These are phyloP conservation scores for Cochlearia excelsa DNA, from an alignment of 345 rosid genomes.

Conservation along the genomic window DNA sequence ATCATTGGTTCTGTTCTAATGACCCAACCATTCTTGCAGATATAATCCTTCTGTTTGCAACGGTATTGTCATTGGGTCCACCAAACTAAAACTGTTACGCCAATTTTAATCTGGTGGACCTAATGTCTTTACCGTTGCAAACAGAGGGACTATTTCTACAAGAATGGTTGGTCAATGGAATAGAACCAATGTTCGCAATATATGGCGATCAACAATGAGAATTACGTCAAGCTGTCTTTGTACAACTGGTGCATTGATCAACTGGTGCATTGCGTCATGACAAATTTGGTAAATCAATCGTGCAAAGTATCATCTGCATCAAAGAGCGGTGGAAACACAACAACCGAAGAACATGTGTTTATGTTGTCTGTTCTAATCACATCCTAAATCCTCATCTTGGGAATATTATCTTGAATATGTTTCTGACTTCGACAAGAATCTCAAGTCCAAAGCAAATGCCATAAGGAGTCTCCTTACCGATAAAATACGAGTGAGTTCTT, in stretches of 20 bases:
- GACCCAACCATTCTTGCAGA: no score
- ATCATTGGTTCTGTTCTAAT: no score
- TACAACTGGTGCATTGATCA: constrained; percentile 66
- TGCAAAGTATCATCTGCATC: constrained; percentile 34
- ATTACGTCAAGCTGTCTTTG: constrained; percentile 77
- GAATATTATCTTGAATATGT: constrained; percentile 60
- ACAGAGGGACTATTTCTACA: no score
- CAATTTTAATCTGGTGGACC: no score
- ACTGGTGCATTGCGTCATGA: constrained; percentile 81
- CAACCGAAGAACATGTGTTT: constrained; percentile 35
- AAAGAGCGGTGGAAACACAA: constrained; percentile 27
- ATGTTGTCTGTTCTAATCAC: constrained; percentile 63
- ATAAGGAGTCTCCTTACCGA: constrained; percentile 63
- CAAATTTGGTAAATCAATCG: constrained; percentile 49
- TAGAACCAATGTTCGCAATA: no score
- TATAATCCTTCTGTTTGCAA: no score
- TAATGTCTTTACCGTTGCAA: no score
- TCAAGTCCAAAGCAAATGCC: constrained; percentile 63
- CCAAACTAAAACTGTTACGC: no score
- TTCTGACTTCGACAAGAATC: constrained; percentile 54
- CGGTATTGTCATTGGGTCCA: no score
- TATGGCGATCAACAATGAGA: no score
- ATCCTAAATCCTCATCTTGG: constrained; percentile 82
- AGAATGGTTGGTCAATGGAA: no score
- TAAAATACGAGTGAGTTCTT: constrained; percentile 71